Evolutionary conservation across 108 stramenopile genomes (phyloP).

Genomic region (Pseudonitzschia pungens): DNA sequence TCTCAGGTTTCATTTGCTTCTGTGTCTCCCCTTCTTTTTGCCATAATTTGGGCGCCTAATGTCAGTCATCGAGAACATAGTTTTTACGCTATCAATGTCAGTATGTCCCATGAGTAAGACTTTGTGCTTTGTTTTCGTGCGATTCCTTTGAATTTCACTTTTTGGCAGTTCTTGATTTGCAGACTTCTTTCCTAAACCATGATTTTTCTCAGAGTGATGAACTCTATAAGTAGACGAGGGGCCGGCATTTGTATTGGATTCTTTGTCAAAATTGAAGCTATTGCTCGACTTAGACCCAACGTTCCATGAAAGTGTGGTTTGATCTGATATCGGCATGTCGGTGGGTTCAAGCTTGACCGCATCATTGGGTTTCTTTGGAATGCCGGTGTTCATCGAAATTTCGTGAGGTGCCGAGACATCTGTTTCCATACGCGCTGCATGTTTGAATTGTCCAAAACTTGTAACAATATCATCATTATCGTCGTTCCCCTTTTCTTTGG

Average conservation of each 20-base stretch:
- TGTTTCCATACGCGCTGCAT: not conserved
- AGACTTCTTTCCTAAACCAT: not conserved
- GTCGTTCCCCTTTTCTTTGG: not conserved
- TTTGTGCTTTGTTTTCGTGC: not conserved
- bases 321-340: not conserved
- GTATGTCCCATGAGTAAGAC: slow-evolving; percentile 1
- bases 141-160: not conserved
- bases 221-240: not conserved
- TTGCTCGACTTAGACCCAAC: not conserved
- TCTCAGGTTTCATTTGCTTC: not conserved
- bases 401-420: not conserved
- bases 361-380: not conserved
- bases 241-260: not conserved
- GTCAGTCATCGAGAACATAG: slow-evolving; percentile 18
- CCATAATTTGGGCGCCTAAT: slow-evolving; percentile 23
- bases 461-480: not conserved
- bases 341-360: not conserved
- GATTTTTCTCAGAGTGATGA: not conserved
- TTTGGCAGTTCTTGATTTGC: not conserved
- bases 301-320: not conserved
- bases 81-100: slow-evolving; percentile 9
- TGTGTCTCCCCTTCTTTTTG: slow-evolving; percentile 16
- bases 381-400: not conserved
- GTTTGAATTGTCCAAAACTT: not conserved
- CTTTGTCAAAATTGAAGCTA: not conserved